A percentile compares a stretch with the other conserved stretches of the same genome.
phyloP scores from a whole-genome alignment of 208 protist genomes.

The Tritrichomonas foetus region DNA sequence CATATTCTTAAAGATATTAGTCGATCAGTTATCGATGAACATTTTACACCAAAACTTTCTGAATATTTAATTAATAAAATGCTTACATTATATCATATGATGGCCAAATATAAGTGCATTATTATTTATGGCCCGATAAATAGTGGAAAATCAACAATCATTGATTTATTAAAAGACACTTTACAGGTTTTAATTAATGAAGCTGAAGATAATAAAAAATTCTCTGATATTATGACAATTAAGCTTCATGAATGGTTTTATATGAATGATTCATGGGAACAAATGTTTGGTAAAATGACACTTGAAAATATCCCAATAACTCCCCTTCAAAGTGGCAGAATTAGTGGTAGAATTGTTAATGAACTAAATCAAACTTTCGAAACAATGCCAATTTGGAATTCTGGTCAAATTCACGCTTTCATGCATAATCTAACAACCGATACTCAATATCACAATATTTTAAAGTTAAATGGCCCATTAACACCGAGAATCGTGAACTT shows the following conservation, averaged over 20 bases:
- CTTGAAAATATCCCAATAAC: too few relatives aligned
- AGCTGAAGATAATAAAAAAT: background rate
- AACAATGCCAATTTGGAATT: background rate
- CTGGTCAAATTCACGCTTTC: background rate
- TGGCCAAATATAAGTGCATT: background rate
- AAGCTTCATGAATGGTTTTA: background rate
- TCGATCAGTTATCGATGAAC: too few relatives aligned
- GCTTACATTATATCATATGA: background rate
- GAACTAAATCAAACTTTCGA: too few relatives aligned
- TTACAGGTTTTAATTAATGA: background rate
- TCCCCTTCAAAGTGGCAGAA: too few relatives aligned
- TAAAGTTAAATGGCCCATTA: background rate
- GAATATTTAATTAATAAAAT: constrained; percentile 19
- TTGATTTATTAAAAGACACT: background rate
- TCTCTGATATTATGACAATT: background rate
- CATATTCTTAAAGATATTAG: background rate
- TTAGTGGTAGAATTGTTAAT: too few relatives aligned
- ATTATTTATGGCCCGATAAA: background rate
- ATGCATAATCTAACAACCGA: background rate
- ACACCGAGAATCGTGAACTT: background rate
- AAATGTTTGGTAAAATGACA: background rate
- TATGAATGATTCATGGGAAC: background rate
- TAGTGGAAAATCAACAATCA: background rate
- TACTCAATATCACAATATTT: background rate
- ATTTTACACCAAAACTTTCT: background rate